phyloP scores from a whole-genome alignment of 805 yeast species.

The Saccharomycodes ludwigii region DNA sequence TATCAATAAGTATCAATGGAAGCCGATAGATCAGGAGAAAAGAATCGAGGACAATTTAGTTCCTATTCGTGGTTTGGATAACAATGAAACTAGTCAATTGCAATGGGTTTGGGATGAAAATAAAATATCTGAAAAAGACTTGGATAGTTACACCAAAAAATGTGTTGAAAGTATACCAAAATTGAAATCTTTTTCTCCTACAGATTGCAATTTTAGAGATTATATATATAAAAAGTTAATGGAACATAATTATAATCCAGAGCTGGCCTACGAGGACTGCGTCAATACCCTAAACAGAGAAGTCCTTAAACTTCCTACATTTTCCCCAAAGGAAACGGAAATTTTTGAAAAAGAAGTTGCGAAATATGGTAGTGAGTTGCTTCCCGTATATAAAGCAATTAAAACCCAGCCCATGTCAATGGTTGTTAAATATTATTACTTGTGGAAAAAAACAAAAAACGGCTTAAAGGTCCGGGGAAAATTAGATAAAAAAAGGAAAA shows the following conservation, averaged over 20 bases:
- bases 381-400: conserved; percentile 61
- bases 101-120: conserved; percentile 45
- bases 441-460: conserved; percentile 78
- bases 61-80: no score
- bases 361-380: conserved; percentile 65
- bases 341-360: conserved; percentile 66
- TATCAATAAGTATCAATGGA: conserved; percentile 19
- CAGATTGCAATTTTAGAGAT: conserved; percentile 77
- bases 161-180: conserved; percentile 46
- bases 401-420: conserved; percentile 60
- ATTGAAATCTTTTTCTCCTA: conserved; percentile 38
- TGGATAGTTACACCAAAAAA: conserved; percentile 42
- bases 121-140: conserved; percentile 15
- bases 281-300: conserved; percentile 41
- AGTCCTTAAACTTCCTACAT: conserved; percentile 64
- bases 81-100: conserved; percentile 48
- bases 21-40: conserved; percentile 10
- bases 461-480: conserved; percentile 79
- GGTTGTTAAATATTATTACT: conserved; percentile 76
- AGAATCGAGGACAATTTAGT: conserved; percentile 6
- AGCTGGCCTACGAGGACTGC: conserved; percentile 32
- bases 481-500: conserved; percentile 40
- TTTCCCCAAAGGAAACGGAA: conserved; percentile 47
- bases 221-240: conserved; percentile 46
- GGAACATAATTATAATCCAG: conserved; percentile 37